Base-by-base conservation (phyloP, 2,329 filamentous ascomycete genomes). In the Colletotrichum siamense region DNA sequence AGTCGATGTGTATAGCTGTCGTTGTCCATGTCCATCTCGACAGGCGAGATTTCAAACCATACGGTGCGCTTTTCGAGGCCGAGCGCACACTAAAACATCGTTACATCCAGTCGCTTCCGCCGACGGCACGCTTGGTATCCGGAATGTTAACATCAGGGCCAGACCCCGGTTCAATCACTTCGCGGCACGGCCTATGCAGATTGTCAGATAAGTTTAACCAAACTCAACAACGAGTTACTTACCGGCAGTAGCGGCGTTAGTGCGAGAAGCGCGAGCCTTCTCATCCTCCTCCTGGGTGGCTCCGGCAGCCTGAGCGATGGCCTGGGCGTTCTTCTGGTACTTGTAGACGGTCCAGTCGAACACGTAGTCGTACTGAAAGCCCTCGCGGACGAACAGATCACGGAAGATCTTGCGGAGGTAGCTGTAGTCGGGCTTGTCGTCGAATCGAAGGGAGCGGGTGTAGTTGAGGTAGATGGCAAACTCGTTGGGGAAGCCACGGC, bases 261-360 rank as follows among this genome's bases (percentile, higher is more conserved):
- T 92, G 83, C 93, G 92, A 82, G 90, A 91, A 84, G 93, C 92
- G 80, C 92, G 92, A 79, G 91, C 89, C 88, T 96, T 95, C 82
- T 97, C 95, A 22, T 96, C 94, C 55, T 93, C 92, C 79, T 96
- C 94, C 80, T 91, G 92, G 62, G 65, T 77, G 52, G 75, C 75
- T 80, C 91, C 93, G 79, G 93, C 93, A 81, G 94, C 95, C 86
- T 96, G 94, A 81, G 95, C 95, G 85, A 98, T 98, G 44, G 77
- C 77, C 88, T 98, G 95, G 71, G 96, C 96, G 82, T 98, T 99
- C 94, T 98, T 98, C 92, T 98, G 96, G 91, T 99, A 98, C 91
- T 99, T 99, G 93, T 98, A 99, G 83, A 99, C 97, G 77, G 97
- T 99, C 97, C 97, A 99, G 89, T 99, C 97, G 83, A 99, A 99